Base-by-base conservation (phyloP, 768 basidiomycete species). In the Botryobasidium botryosum region DNA sequence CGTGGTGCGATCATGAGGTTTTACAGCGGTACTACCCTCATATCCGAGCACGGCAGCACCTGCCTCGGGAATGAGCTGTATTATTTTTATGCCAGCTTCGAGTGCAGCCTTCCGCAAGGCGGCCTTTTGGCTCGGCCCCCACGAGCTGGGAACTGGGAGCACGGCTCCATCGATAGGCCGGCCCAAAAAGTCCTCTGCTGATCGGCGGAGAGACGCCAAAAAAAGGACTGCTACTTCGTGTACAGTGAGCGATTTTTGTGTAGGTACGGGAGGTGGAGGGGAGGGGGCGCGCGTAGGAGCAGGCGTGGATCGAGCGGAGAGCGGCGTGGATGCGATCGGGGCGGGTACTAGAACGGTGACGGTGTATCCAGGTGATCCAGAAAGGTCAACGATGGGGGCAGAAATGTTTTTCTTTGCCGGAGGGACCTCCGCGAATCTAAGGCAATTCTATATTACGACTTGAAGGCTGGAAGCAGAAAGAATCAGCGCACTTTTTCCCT, bases 111-210 rank as follows among this genome's bases (percentile, higher is more conserved):
- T 67, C 50, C 70, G 67, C 17, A 96, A 67, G 0, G 85, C 87
- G 4, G 65, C 68, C 50, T 70, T 69, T 61, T 90, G 85, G 2
- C 60, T 59, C 6, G 72, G 65, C 23, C 73, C 68, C 59, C 91
- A 94, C 62, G 70, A 78, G 2, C 77, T 60, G 0, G 92, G 88
- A 5, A 83, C 70, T 44, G 77, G 75, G 57, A 97, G 73, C 46
- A 96, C 92, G 20, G 84, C 82, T 33, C 82, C 83, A 35, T 73
- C 63, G 28, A 85, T 67, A 24, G 73, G 70, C 56, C 74, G 77
- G 10, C 88, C 87, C 10, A 97, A 71, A 62, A 91, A 97, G 58
- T 90, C 87, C 52, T 79, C 74, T 5, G 91, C 92, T 29, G 85
- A 90, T 50, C 81, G 69, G 49, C 87, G 62, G 27, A 99, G 75